Base-by-base conservation (phyloP, 208 protist genomes). In the Sergeia podlipaevii region DNA sequence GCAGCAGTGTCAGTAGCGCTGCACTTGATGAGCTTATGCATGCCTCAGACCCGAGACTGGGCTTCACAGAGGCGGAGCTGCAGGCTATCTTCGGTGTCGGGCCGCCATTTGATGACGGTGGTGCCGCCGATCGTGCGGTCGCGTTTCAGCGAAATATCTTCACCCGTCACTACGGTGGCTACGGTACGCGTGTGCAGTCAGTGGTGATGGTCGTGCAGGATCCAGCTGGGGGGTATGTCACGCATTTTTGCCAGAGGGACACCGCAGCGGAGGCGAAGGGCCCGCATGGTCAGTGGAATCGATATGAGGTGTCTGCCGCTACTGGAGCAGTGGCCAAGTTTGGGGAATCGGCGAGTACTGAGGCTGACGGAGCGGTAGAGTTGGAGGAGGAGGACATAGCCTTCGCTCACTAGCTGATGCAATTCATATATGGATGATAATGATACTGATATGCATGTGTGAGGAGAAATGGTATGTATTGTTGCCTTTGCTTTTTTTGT, bases 141-240 rank as follows among this genome's bases (percentile, higher is more conserved):
- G 61, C 66, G 50, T 28, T 65, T 27, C 74, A 82, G 46, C 53
- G 59, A 2, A 76, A 62, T 63, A 82, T 86, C 30, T 65, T 79
- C 37, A 53, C 60, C 28, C 5, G 8, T 3, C 61, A 51, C 1
- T 15, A 44, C 10, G 17, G 17, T n/a, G 58, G 41, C 5, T 66
- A 75, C 56, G 74, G 71, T 7, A 87, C 75, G 4, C 70, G 72
- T 18, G 58, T 74, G 32, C 79, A 83, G 37, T 78, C 79, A 24
- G 61, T 82, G 27, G 79, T 87, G 26, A 44, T 82, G 33, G 71
- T 80, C 17, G 75, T 83, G 52, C 59, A 51, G 39, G 8, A 21
- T 5, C 39, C 6, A 21, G 10, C 39, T 8, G 42, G 39, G 10
- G 10, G 23, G 33, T 23, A 23, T 18, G 17, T 74, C 28, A 65